phyloP scores from a whole-genome alignment of 257 asterid species.

The Solanum tarijense region DNA sequence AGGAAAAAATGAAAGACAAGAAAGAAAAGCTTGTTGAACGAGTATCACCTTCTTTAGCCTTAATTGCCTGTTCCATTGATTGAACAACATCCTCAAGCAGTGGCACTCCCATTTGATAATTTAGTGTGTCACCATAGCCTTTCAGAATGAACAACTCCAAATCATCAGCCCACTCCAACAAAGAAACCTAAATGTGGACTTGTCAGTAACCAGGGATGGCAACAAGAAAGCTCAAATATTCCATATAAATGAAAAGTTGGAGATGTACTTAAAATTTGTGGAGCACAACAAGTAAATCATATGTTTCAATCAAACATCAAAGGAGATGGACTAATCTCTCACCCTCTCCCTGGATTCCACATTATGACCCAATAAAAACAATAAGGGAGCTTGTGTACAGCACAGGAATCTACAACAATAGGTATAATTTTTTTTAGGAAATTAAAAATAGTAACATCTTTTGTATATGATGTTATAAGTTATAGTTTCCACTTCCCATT shows the following conservation, averaged over 20 bases:
- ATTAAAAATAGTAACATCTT: background rate
- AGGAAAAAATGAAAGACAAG: background rate
- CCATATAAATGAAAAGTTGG: background rate
- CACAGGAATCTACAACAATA: background rate
- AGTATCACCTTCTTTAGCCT: slow-evolving; percentile 58
- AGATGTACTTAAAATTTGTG: background rate
- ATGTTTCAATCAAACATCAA: background rate
- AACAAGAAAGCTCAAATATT: background rate
- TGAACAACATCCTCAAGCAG: slow-evolving; percentile 78
- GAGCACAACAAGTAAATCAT: background rate
- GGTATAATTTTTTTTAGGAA: background rate
- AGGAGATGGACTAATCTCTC: background rate
- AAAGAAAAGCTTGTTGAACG: background rate
- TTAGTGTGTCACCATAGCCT: slow-evolving; percentile 88
- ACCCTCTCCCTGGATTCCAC: background rate
- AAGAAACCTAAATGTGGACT: slow-evolving; percentile 38
- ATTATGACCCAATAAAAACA: background rate
- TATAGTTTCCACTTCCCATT: background rate
- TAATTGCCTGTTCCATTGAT: slow-evolving; percentile 90
- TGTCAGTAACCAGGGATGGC: background rate
- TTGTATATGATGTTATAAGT: background rate
- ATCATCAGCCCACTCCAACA: slow-evolving; percentile 96
- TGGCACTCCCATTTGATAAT: slow-evolving; percentile 92
- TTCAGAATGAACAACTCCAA: slow-evolving; percentile 74
- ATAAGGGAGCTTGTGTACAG: background rate